Base-by-base conservation (phyloP, 2,329 filamentous ascomycete genomes). In the Aspergillus sp. region DNA sequence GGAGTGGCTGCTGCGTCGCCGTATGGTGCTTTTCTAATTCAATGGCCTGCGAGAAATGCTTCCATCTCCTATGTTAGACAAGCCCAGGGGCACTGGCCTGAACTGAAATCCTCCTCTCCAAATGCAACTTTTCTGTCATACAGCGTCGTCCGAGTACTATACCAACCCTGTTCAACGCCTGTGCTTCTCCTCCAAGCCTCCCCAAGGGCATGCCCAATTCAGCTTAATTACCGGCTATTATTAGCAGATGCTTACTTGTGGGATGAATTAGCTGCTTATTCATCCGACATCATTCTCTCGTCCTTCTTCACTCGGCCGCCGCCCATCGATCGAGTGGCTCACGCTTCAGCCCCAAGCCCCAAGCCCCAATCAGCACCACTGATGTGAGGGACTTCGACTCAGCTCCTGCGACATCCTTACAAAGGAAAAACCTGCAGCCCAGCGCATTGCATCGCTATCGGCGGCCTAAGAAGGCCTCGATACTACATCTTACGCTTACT, bases 161-260 rank as follows among this genome's bases (percentile, higher is more conserved):
- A 22, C n/a, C n/a, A 28, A 47, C 53, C 53, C 43, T 55, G 53
- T 47, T 34, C 43, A 48, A 55, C 53, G 31, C 43, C 53, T 41
- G 50, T 19, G 41, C 25, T 55, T 38, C 25, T 41, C 25, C 8
- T 19, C 25, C 25, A 28, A 28, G 6, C 25, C 25, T 28, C 25
- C 6, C 25, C 25, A 4, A 28, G 25, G 7, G n/a, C 34, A 7
- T 31, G 17, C 17, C 28, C 13, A 55, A 43, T 31, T 9, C 30
- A 34, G 45, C 43, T 55, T 47, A 31, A 48, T 55, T 48, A 48
- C 43, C 13, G 43, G 28, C 28, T 55, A 55, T 48, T 55, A 28
- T 22, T 45, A 48, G 53, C 19, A 30, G 38, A 6, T 23, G 45
- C 23, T 28, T 28, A 15, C 23, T 19, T 46, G 8, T 4, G 43